Evolutionary conservation across 2,329 filamentous ascomycete species (phyloP).

Genomic region (Trichophyton equinum): DNA sequence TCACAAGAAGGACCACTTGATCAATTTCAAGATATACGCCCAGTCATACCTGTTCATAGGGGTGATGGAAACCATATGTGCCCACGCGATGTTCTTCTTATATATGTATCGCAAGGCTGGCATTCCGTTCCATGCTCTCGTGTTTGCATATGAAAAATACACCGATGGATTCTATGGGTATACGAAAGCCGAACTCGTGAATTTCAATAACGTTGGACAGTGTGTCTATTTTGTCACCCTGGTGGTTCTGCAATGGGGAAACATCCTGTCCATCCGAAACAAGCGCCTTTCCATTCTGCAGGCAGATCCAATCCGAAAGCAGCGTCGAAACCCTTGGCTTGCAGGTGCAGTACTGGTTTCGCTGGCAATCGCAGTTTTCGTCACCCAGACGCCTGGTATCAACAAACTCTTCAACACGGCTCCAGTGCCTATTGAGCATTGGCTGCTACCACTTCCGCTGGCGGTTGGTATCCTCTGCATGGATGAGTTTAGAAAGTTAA

Average conservation of each 20-base stretch:
- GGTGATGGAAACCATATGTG: conserved; percentile 46
- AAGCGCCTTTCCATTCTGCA: conserved; percentile 57
- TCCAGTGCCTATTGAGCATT: conserved; percentile 56
- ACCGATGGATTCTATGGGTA: conserved; percentile 40
- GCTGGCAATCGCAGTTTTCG: conserved; percentile 44
- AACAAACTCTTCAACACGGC: conserved; percentile 51
- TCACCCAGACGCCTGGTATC: conserved; percentile 51
- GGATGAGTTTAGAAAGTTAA: conserved; percentile 55
- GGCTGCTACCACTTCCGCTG: conserved; percentile 64
- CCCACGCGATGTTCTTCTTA: conserved; percentile 56
- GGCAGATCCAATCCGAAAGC: conserved; percentile 51
- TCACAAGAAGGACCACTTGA: conserved; percentile 56
- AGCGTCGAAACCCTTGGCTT: conserved; percentile 54
- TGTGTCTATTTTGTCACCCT: conserved; percentile 74
- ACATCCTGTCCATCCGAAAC: conserved; percentile 56
- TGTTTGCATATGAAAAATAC: conserved; percentile 53
- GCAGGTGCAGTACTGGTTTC: conserved; percentile 60
- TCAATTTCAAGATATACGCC: conserved; percentile 59
- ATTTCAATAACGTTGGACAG: conserved; percentile 50
- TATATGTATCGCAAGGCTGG: conserved; percentile 46
- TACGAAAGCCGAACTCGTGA: conserved; percentile 40
- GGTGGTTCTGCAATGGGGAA: conserved; percentile 64
- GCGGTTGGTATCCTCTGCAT: conserved; percentile 51
- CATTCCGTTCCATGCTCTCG: conserved; percentile 51
- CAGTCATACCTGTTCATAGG: conserved; percentile 63